Evolutionary conservation across 768 basidiomycete genomes (phyloP), one percentile per base, ranked within the genome.

Genomic region (Suillus paluster): DNA sequence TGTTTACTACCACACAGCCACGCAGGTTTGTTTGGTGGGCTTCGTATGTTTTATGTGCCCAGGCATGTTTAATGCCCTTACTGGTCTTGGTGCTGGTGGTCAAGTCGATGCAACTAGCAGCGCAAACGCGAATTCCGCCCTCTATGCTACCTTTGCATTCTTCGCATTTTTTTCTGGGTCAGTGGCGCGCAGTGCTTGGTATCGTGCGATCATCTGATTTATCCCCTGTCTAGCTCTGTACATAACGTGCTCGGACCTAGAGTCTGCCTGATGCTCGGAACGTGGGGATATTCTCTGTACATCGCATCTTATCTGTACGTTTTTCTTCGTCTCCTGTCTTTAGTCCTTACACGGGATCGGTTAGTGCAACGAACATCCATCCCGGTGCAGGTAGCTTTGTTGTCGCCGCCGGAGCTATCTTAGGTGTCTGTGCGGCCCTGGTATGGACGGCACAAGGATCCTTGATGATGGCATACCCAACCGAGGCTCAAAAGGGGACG

Each of bases 371-470:
- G 67, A 92, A 92, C 65, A 89, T 92, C 39, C 89, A 92, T 66
- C 79, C 82, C 9, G 69, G 78, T 23, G 85, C 86, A 10, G 80
- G 81, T 38, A 78, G 77, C 34, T 94, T 93, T 70, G 85, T 90
- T 48, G 85, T 94, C 64, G 84, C 79, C 19, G 81, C 90, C 3
- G 92, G 92, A 21, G 88, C 88, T 42, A 68, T 91, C 59, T 85
- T 93, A 19, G 92, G 92, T 19, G 64, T 92, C 54, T 91, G 88
- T 68, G 92, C 84, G 15, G 84, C 81, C 17, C 69, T 94, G 48
- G 77, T 94, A 9, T 94, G 92, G 92, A 89, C 91, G 1, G 90
- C 91, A 0, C 92, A 94, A 68, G 93, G 91, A n/a, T 88, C 86
- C 19, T 77, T 94, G 62, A 93, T 94, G 87, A 76, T 95, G 73